Conservation (phyloP, 2,329 filamentous ascomycete genomes). For the Endothia cerciana region DNA sequence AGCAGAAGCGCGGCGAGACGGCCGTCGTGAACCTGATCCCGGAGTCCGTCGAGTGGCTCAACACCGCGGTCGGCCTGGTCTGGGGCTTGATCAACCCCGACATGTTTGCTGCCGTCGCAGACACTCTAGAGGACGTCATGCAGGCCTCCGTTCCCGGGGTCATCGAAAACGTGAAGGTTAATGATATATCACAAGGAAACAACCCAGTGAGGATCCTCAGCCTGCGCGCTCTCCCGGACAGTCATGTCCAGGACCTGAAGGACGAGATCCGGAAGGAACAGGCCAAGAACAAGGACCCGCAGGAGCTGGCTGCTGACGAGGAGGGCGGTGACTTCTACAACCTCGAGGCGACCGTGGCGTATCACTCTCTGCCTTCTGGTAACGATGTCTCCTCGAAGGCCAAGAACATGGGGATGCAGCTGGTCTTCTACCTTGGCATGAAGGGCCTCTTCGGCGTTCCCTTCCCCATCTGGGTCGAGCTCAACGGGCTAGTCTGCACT, state of each 20-base stretch:
- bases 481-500: conserved; percentile 89
- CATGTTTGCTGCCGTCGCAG: conserved; percentile 70
- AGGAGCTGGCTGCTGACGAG: conserved; percentile 86
- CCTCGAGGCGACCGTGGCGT: conserved; percentile 86
- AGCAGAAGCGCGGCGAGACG: conserved; percentile 81
- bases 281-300: conserved; percentile 78
- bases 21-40: conserved; percentile 88
- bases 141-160: conserved; percentile 89
- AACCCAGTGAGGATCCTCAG: conserved; percentile 90
- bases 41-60: conserved; percentile 96
- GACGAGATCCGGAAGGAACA: conserved; percentile 79
- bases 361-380: conserved; percentile 80
- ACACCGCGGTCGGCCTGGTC: conserved; percentile 79
- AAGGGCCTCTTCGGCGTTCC: conserved; percentile 89
- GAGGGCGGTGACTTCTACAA: conserved; percentile 94
- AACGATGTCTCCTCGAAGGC: conserved; percentile 77
- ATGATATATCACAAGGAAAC: conserved; percentile 90
- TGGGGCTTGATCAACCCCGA: conserved; percentile 96
- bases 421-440: conserved; percentile 91
- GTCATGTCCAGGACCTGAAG: conserved; percentile 80
- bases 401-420: conserved; percentile 94
- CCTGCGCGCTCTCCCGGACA: conserved; percentile 81
- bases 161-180: conserved; percentile 92
- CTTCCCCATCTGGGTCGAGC: conserved; percentile 85
- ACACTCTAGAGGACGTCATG: conserved; percentile 74